Percentiles rank a stretch among this genome's conserved stretches.
These are phyloP conservation scores for Nematodospora anomalae DNA, from an alignment of 1,139 yeast species.

Conservation along the genomic window DNA sequence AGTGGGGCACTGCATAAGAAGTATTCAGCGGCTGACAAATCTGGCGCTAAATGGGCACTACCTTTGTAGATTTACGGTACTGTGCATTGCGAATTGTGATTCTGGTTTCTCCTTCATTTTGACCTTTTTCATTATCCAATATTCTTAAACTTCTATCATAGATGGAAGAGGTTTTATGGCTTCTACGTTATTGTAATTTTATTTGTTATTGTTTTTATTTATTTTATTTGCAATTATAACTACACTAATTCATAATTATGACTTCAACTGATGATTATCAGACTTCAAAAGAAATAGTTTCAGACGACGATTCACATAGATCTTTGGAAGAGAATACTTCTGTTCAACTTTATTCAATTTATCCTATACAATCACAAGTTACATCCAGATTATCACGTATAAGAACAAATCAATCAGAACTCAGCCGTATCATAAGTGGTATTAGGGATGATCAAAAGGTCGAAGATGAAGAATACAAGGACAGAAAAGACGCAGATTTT, in stretches of 20 bases:
- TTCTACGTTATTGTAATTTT: too few species aligned
- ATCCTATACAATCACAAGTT: not conserved
- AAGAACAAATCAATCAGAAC: constrained; percentile 22
- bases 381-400: constrained; percentile 1
- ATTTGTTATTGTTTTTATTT: too few species aligned
- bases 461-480: constrained; percentile 21
- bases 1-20: too few species aligned
- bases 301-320: not conserved
- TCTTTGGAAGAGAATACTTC: not conserved
- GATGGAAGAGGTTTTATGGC: too few species aligned
- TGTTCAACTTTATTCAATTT: not conserved
- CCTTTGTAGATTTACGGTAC: too few species aligned
- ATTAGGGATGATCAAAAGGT: constrained; percentile 32
- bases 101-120: too few species aligned
- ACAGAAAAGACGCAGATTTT: constrained; percentile 23
- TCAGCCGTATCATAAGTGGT: constrained; percentile 33
- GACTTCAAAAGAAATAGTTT: not conserved
- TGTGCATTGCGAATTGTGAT: too few species aligned
- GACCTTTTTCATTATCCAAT: too few species aligned
- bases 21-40: too few species aligned
- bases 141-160: too few species aligned
- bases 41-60: too few species aligned
- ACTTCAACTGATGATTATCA: not conserved
- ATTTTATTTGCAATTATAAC: too few species aligned
- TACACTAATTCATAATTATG: not conserved